Percentiles rank a stretch among this genome's conserved stretches.
Conservation (phyloP, 331 rosid genomes). For the Malus hybrid region DNA sequence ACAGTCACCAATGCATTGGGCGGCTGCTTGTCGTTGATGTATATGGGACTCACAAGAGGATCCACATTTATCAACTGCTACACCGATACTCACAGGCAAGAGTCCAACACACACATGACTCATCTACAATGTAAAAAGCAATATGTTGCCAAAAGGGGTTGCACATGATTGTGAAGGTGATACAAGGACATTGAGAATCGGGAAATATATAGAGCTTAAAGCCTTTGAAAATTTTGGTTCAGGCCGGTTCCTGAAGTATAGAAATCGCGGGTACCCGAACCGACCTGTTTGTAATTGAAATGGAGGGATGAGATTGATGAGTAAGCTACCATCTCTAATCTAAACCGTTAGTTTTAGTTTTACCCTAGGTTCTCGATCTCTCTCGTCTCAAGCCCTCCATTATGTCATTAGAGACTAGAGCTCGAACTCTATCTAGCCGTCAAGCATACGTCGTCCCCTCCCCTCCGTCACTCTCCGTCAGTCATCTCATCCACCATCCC, state of each 20-base stretch:
- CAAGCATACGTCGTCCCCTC: too few relatives aligned
- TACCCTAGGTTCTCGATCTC: too few relatives aligned
- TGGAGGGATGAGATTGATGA: too few relatives aligned
- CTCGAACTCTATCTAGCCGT: too few relatives aligned
- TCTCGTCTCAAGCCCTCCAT: too few relatives aligned
- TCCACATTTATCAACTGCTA: neutral
- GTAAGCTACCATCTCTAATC: too few relatives aligned
- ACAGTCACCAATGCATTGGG: neutral
- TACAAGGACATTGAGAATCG: neutral
- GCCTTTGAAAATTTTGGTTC: too few relatives aligned
- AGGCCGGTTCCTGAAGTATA: too few relatives aligned
- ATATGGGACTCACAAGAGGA: neutral
- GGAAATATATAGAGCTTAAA: neutral
- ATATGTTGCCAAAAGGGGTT: neutral
- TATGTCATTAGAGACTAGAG: too few relatives aligned
- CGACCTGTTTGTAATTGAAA: too few relatives aligned
- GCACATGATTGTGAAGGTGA: neutral
- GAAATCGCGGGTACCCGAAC: too few relatives aligned
- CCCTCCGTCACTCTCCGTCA: slow-evolving; percentile 5
- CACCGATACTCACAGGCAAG: neutral
- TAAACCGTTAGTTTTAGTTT: too few relatives aligned
- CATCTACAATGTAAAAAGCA: neutral
- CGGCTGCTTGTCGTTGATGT: neutral
- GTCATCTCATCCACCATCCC: neutral
- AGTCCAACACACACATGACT: neutral